Evolutionary conservation across 164 flowering plant species (phyloP).

Genomic region (Paratinospora sagittata): DNA sequence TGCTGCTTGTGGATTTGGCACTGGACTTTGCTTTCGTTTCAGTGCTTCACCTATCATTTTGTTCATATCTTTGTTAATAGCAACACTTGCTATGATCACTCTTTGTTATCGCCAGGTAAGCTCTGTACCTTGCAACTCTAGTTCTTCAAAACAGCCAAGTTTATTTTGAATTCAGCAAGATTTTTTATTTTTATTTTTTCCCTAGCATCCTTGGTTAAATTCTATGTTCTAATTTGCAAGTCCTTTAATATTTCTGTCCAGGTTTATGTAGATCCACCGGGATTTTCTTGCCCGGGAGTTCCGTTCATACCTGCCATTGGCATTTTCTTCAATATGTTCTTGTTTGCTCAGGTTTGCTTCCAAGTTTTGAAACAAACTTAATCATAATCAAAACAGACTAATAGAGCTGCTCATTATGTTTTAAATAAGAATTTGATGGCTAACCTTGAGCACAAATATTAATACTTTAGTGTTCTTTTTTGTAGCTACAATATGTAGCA

Average conservation of each 20-base stretch:
- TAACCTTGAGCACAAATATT: not conserved
- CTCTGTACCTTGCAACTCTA: constrained; percentile 9
- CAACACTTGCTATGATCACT: constrained; percentile 40
- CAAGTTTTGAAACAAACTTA: not conserved
- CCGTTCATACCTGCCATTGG: constrained; percentile 66
- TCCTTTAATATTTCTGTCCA: constrained; percentile 22
- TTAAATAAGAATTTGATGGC: not conserved
- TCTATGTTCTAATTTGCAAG: not conserved
- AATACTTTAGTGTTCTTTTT: not conserved
- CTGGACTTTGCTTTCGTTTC: constrained; percentile 67
- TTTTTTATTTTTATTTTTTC: not conserved
- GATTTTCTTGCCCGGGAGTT: constrained; percentile 90
- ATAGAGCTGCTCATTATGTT: not conserved
- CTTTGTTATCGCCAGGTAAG: constrained; percentile 77
- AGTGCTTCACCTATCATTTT: constrained; percentile 38
- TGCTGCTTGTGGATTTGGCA: constrained; percentile 64
- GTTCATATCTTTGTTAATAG: constrained; percentile 43
- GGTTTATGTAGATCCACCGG: constrained; percentile 55
- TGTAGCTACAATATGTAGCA: constrained; percentile 90
- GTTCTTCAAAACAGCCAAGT: not conserved
- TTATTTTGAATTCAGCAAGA: no score
- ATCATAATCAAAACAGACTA: not conserved
- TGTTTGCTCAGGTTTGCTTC: constrained; percentile 84
- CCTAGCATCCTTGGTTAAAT: not conserved
- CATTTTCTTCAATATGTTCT: constrained; percentile 86